phyloP scores from a whole-genome alignment of 164 flowering plant species.

The Piper longum region DNA sequence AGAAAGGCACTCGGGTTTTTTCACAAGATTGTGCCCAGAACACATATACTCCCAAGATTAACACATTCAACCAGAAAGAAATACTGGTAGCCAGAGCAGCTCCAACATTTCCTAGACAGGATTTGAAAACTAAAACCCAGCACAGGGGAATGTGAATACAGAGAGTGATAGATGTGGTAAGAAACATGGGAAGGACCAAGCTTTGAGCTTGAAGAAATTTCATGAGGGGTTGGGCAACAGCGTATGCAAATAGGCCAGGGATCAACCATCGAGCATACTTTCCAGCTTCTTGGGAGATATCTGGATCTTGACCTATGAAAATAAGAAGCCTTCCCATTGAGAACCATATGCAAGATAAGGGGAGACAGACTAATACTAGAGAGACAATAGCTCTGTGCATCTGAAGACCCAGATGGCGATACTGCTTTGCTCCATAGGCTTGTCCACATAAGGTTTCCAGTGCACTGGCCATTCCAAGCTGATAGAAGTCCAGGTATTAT shows the following conservation, averaged over 20 bases:
- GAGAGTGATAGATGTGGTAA: constrained; percentile 21
- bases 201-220: constrained; percentile 40
- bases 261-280: constrained; percentile 27
- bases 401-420: constrained; percentile 30
- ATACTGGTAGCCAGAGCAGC: constrained; percentile 31
- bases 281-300: constrained; percentile 38
- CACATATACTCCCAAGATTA: constrained; percentile 26
- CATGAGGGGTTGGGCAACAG: constrained; percentile 27
- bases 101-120: constrained; percentile 28
- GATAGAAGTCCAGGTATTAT: constrained; percentile 4
- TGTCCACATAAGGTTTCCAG: constrained; percentile 54
- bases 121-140: constrained; percentile 38
- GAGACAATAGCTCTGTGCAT: constrained; percentile 27
- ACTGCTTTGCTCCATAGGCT: constrained; percentile 54
- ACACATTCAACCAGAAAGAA: constrained; percentile 37
- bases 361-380: constrained; percentile 30
- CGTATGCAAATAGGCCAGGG: constrained; percentile 41
- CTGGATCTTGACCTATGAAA: constrained; percentile 41
- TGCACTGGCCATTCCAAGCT: constrained; percentile 48
- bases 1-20: constrained; percentile 44
- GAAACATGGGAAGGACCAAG: constrained; percentile 32
- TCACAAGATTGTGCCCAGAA: constrained; percentile 34
- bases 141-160: constrained; percentile 33
- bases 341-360: constrained; percentile 34
- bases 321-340: constrained; percentile 30